Conservation (phyloP, 805 yeast genomes). For the Zygosaccharomyces kombuchaensis region DNA sequence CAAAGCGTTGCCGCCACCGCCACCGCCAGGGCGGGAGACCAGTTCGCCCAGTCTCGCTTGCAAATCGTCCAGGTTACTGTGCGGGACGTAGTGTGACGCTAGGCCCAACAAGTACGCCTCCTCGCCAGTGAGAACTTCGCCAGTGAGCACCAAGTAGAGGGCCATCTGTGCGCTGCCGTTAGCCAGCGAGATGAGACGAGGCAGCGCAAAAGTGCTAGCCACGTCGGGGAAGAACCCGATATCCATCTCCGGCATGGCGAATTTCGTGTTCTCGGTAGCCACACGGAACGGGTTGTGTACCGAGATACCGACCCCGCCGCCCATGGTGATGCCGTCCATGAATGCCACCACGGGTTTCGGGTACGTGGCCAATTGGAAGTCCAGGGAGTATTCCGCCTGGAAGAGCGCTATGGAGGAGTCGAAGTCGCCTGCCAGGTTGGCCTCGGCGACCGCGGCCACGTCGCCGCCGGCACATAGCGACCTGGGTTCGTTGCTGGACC, state of each 20-base stretch:
- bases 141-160: slow-evolving; percentile 80
- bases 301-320: slow-evolving; percentile 93
- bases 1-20: slow-evolving; percentile 27
- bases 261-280: slow-evolving; percentile 84
- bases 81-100: slow-evolving; percentile 85
- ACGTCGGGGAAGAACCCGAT: slow-evolving; percentile 97
- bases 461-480: slow-evolving; percentile 97
- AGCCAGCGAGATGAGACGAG: slow-evolving; percentile 47
- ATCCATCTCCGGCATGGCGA: slow-evolving; percentile 98
- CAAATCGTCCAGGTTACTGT: slow-evolving; percentile 57
- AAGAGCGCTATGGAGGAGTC: slow-evolving; percentile 60
- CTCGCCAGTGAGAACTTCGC: slow-evolving; percentile 67
- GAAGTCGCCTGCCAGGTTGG: slow-evolving; percentile 46
- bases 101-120: slow-evolving; percentile 82
- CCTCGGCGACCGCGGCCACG: slow-evolving; percentile 71
- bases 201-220: slow-evolving; percentile 86
- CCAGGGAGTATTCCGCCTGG: slow-evolving; percentile 72
- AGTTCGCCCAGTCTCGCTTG: slow-evolving; percentile 62
- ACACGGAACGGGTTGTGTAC: slow-evolving; percentile 89
- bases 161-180: slow-evolving; percentile 70
- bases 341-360: slow-evolving; percentile 81
- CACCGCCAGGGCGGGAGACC: slow-evolving; percentile 30
- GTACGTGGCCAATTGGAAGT: slow-evolving; percentile 75
- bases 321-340: slow-evolving; percentile 93
- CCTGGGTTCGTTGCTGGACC: slow-evolving; percentile 46